Evolutionary conservation across 768 basidiomycete species (phyloP).

Genomic region (Dentipellis fragilis): DNA sequence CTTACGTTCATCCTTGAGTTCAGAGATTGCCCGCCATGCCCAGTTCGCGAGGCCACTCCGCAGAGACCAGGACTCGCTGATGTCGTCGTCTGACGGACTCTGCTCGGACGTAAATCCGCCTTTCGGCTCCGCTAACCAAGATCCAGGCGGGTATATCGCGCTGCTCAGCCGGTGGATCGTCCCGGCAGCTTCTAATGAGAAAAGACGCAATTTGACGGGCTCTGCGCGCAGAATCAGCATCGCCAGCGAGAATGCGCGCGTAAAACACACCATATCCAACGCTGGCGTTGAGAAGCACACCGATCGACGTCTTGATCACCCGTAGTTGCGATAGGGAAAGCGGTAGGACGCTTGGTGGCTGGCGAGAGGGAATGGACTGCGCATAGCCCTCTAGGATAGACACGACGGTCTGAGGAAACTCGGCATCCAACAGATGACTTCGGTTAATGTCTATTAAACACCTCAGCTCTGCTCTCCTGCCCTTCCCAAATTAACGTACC

Average conservation of each 20-base stretch:
- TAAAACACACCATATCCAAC: slow-evolving; percentile 57
- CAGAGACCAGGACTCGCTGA: slow-evolving; percentile 53
- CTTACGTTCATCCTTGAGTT: slow-evolving; percentile 64
- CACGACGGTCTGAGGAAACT: slow-evolving; percentile 57
- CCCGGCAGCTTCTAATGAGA: slow-evolving; percentile 55
- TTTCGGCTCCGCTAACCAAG: slow-evolving; percentile 37
- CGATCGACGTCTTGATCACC: slow-evolving; percentile 68
- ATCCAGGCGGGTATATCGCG: slow-evolving; percentile 62
- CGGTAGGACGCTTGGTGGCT: slow-evolving; percentile 30
- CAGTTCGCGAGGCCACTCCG: slow-evolving; percentile 60
- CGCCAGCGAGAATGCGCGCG: slow-evolving; percentile 28
- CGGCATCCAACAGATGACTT: slow-evolving; percentile 56
- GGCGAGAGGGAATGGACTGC: slow-evolving; percentile 30
- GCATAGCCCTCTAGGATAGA: slow-evolving; percentile 60
- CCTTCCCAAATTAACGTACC: slow-evolving; percentile 30
- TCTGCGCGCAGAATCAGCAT: slow-evolving; percentile 32
- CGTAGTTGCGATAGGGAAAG: slow-evolving; percentile 56
- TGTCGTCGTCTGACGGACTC: slow-evolving; percentile 16
- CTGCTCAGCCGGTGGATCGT: slow-evolving; percentile 60
- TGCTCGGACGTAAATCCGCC: slow-evolving; percentile 4
- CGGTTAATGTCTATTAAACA: slow-evolving; percentile 59
- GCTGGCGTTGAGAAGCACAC: slow-evolving; percentile 69
- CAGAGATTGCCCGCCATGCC: slow-evolving; percentile 70
- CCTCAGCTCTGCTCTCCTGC: slow-evolving; percentile 3
- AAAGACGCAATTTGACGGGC: slow-evolving; percentile 57